Evolutionary conservation across 257 asterid species (phyloP), one percentile per base, ranked within the genome.

Genomic region (Cordia subcordata): DNA sequence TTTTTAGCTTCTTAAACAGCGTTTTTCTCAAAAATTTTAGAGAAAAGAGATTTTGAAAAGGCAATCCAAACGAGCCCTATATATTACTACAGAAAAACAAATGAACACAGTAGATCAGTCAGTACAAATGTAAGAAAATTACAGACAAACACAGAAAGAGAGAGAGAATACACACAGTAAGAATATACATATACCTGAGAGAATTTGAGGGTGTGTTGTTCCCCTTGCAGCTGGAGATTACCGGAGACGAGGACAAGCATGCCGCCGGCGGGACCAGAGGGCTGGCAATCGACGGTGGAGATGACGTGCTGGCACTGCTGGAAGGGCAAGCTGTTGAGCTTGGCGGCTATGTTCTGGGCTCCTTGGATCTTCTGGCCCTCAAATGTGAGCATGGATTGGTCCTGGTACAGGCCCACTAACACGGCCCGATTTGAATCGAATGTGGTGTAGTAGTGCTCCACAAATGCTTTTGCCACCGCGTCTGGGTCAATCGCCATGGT

Each of bases 281-380:
- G 85, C 73, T 81, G 88, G 66, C 75, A 81, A 66, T 79, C 88
- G 27, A 76, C 80, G 52, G 88, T 81, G 58, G 79, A 61, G 71
- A 78, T 73, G 5, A 16, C 57, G 54, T 81, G 87, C 63, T 81
- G 69, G 68, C 87, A 81, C 72, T 78, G 82, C 74, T 78, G 85
- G 63, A 78, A 81, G 6, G 85, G 81, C 13, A 81, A 71, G 54
- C 59, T 8, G 27, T 74, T 67, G 55, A 81, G 77, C 60, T 81
- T 78, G 6, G 68, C 60, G 2, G 62, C 65, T 20, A 78, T 81
- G 42, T 61, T 73, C 33, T 65, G 75, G 10, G 75, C 55, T 8
- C 88, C 88, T 44, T 67, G 80, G 61, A 71, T 56, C 74, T 73
- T 75, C 74, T 75, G 75, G 37, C 85, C 88, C 71, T 81, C 88